Evolutionary conservation across 257 asterid species (phyloP), one percentile per base, ranked within the genome.

Genomic region (Nyctanthes arbortristis): DNA sequence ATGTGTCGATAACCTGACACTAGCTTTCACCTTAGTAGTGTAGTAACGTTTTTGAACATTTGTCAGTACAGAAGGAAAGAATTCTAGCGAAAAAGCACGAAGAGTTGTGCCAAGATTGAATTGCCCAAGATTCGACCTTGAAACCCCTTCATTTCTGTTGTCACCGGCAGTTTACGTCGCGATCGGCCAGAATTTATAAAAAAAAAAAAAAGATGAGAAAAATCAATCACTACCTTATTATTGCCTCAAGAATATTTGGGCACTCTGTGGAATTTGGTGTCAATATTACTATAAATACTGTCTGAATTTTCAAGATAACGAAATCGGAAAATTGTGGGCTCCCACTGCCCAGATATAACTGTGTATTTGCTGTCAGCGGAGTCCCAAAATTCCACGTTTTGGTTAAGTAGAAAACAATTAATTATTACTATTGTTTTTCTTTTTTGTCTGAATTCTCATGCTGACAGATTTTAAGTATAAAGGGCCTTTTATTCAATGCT

Each of bases 301-400:
- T 31, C 55, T 12, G 9, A 49, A 16, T n/a, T 11, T n/a, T 22
- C 40, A 31, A 60, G 5, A 37, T 47, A 16, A 16, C 18, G 6
- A 10, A 7, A 32, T 0, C 31, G 31, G 6, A 25, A 4, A 10
- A 68, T 3, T 2, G 39, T 55, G 75, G 66, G 80, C 69, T 31
- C 73, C 75, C n/a, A n/a, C n/a, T n/a, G n/a, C n/a, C 43, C 25
- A 37, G 76, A 74, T 13, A 78, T 58, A 24, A 30, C 75, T 37
- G 35, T 49, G 66, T 43, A n/a, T 64, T 77, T 49, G 72, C 5
- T 66, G 75, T 66, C 80, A 61, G 75, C 28, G 1, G 66, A 29
- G 65, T 43, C 78, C 64, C 73, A 73, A 56, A 39, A 68, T 68
- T 68, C 75, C 75, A 78, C 67, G 69, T 13, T 72, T 72, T 77